Evolutionary conservation across 2,329 filamentous ascomycete genomes (phyloP).

Genomic region (Rasamsonia emersonii): DNA sequence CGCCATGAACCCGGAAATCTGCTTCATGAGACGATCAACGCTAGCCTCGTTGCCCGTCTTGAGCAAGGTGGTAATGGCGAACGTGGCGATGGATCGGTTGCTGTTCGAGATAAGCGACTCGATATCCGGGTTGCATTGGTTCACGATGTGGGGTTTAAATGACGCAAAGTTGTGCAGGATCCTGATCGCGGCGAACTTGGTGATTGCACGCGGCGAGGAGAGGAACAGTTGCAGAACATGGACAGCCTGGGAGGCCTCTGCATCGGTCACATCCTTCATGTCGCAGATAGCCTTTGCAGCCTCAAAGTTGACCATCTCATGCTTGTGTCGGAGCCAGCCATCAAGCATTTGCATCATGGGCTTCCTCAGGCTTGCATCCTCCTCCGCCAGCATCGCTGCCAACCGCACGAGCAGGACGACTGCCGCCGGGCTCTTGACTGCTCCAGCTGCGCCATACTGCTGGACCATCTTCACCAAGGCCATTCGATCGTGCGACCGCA

Average conservation of each 20-base stretch:
- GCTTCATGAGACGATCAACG: conserved; percentile 96
- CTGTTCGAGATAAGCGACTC: conserved; percentile 93
- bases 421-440: conserved; percentile 89
- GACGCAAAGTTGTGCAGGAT: conserved; percentile 95
- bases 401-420: conserved; percentile 87
- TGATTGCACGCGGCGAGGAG: conserved; percentile 87
- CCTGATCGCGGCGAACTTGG: conserved; percentile 93
- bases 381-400: conserved; percentile 87
- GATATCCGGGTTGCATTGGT: conserved; percentile 93
- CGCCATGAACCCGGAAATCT: conserved; percentile 96
- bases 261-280: conserved; percentile 85
- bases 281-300: conserved; percentile 97
- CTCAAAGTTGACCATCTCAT: conserved; percentile 99
- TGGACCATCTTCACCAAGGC: conserved; percentile 99
- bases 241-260: conserved; percentile 83
- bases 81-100: conserved; percentile 95
- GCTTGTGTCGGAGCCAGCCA: conserved; percentile 95
- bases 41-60: conserved; percentile 98
- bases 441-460: conserved; percentile 85
- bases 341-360: conserved; percentile 97
- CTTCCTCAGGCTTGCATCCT: conserved; percentile 78
- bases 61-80: conserved; percentile 93
- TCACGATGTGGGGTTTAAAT: conserved; percentile 89
- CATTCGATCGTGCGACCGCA: conserved; percentile 96
- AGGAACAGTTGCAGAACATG: conserved; percentile 95